Conservation (phyloP, 331 rosid genomes). For the Acacia concinna region DNA sequence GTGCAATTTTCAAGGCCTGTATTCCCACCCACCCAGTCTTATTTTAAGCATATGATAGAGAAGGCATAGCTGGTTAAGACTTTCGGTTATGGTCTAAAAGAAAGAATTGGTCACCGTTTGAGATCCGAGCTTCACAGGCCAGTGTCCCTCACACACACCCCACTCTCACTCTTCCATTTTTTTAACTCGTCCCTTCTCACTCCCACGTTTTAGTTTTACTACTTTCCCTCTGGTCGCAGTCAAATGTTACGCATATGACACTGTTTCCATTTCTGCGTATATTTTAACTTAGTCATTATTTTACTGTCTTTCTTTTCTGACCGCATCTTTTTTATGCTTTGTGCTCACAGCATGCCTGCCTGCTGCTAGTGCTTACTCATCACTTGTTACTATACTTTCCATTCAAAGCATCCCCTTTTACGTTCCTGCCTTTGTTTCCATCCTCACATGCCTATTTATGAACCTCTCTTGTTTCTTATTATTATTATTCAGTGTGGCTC, state of each 20-base stretch:
- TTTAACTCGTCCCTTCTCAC: slow-evolving; percentile 33
- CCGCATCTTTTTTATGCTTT: slow-evolving; percentile 18
- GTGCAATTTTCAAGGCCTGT: slow-evolving; percentile 36
- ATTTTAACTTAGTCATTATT: not conserved
- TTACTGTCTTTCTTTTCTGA: not conserved
- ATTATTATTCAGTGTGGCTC: not conserved
- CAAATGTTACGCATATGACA: slow-evolving; percentile 37
- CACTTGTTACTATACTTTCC: not conserved
- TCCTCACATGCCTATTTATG: slow-evolving; percentile 35
- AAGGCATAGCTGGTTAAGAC: slow-evolving; percentile 42
- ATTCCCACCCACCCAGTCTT: slow-evolving; percentile 33
- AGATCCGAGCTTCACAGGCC: slow-evolving; percentile 80
- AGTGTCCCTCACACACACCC: slow-evolving; percentile 41
- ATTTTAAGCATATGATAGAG: slow-evolving; percentile 11
- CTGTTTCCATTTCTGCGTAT: not conserved
- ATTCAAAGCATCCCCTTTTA: slow-evolving; percentile 2
- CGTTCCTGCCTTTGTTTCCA: slow-evolving; percentile 25
- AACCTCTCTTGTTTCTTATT: not conserved
- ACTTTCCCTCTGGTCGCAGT: slow-evolving; percentile 32
- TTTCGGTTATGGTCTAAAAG: slow-evolving; percentile 47
- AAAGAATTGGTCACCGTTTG: slow-evolving; percentile 53
- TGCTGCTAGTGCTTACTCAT: not conserved
- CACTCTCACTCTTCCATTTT: not conserved
- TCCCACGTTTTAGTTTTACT: slow-evolving; percentile 27
- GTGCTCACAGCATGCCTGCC: not conserved